Evolutionary conservation across 1,139 yeast genomes (phyloP), one percentile per base, ranked within the genome.

Genomic region (Kurtzmaniella quercitrusa): DNA sequence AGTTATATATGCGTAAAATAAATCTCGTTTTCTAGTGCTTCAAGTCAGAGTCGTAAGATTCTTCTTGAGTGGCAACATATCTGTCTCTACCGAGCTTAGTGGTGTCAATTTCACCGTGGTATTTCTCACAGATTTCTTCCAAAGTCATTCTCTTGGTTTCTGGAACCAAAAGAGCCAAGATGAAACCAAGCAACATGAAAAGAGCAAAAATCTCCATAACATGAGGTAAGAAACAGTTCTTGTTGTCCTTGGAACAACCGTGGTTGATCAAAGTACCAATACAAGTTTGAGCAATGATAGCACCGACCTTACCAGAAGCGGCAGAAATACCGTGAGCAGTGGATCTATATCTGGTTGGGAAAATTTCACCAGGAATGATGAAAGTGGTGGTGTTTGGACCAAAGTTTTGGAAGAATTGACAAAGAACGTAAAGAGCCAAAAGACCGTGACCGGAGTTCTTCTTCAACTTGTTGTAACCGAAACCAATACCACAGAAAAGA

Each of bases 301-400:
- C 98, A 73, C 98, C 98, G 53, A 87, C 75, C 73, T 93, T 93
- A 78, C 98, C 98, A 42, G 81, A 65, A 44, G 96, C 98, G 53
- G 98, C 98, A 54, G 96, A 88, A 51, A 93, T 72, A 77, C 98
- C 98, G 64, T 93, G 98, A 45, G 98, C 97, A 54, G 97, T 84
- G 38, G 98, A 93, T 81, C 98, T 88, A 73, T 90, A 89, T 70
- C 95, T 81, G 41, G 98, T 93, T 63, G 98, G 98, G 88, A 77
- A 93, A 60, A 83, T 78, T 75, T 93, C 98, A 66, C 98, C 98
- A 41, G 98, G 98, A 57, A 89, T 81, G 58, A 93, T 79, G 70
- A 93, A 93, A 47, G 98, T 93, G 42, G 98, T 94, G 48, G 91
- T 80, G 77, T 93, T 93, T 62, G 98, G 98, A 62, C 96, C 96